phyloP scores from a whole-genome alignment of 2,329 filamentous ascomycete species.

The Trichoderma polysporum region DNA sequence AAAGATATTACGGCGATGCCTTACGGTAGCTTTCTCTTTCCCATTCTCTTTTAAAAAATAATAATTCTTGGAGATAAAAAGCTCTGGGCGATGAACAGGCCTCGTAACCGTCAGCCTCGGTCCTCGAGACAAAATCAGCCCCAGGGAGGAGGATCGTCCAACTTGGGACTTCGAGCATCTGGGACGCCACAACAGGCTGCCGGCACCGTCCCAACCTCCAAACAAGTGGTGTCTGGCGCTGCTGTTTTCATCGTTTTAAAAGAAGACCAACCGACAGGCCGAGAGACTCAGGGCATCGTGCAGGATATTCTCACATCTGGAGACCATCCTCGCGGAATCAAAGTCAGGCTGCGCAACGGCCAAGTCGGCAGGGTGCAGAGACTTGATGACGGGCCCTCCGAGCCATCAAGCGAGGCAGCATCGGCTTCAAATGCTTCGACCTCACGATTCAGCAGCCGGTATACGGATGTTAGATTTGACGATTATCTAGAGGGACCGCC shows the following conservation, averaged over 20 bases:
- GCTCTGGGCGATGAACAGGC: conserved; percentile 32
- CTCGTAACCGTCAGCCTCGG: conserved; percentile 36
- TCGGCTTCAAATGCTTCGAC: not conserved
- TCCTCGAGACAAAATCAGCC: conserved; percentile 27
- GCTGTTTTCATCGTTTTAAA: conserved; percentile 73
- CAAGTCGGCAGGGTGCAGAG: conserved; percentile 72
- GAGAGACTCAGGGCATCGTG: conserved; percentile 66
- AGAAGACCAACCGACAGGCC: conserved; percentile 71
- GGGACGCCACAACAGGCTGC: conserved; percentile 37
- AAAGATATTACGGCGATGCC: not conserved
- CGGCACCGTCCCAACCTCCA: conserved; percentile 46
- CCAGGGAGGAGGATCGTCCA: conserved; percentile 3
- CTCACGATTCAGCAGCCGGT: conserved; percentile 33
- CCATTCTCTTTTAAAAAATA: not conserved
- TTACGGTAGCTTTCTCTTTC: not conserved
- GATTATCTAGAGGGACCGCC: conserved; percentile 40
- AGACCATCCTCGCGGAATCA: conserved; percentile 76
- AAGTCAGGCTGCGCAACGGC: conserved; percentile 70
- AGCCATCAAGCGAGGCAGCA: conserved; percentile 10
- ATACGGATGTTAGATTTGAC: conserved; percentile 38
- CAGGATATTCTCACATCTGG: conserved; percentile 68
- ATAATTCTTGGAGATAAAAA: not conserved
- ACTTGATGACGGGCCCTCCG: conserved; percentile 40
- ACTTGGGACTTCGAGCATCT: conserved; percentile 23
- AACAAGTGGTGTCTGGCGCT: conserved; percentile 59